phyloP scores from a whole-genome alignment of 306 rosid genomes.

The Castanea mollissima region DNA sequence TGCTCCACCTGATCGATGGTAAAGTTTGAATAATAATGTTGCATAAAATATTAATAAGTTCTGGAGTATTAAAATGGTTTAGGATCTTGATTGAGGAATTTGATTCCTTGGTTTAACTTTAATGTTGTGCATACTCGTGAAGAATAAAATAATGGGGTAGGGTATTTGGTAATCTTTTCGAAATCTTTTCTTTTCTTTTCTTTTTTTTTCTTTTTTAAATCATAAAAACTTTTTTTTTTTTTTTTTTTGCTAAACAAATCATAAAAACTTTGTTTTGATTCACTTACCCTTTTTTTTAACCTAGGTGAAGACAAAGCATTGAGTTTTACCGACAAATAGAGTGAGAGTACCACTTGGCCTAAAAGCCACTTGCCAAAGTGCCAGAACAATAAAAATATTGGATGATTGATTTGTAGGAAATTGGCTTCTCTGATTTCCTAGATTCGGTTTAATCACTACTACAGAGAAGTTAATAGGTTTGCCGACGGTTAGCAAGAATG shows the following conservation, averaged over 20 bases:
- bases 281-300: too few species aligned
- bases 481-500: too few species aligned
- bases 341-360: too few species aligned
- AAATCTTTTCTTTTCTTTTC: not conserved
- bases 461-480: too few species aligned
- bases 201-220: not conserved
- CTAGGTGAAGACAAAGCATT: too few species aligned
- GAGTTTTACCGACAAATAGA: too few species aligned
- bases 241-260: not conserved
- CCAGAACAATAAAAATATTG: too few species aligned
- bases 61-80: not conserved
- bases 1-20: not conserved
- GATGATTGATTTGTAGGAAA: too few species aligned
- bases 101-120: not conserved
- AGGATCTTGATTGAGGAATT: not conserved
- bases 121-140: not conserved
- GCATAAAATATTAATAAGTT: not conserved
- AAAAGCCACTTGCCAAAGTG: too few species aligned
- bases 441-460: too few species aligned
- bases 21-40: not conserved
- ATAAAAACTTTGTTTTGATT: not conserved
- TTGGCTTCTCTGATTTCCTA: too few species aligned
- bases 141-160: not conserved
- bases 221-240: not conserved
- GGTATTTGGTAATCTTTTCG: not conserved